Percentiles rank a stretch among this genome's conserved stretches.
These are phyloP conservation scores for Alternaria hordeiaustralica DNA, from an alignment of 2,329 filamentous ascomycete species.

Conservation along the genomic window DNA sequence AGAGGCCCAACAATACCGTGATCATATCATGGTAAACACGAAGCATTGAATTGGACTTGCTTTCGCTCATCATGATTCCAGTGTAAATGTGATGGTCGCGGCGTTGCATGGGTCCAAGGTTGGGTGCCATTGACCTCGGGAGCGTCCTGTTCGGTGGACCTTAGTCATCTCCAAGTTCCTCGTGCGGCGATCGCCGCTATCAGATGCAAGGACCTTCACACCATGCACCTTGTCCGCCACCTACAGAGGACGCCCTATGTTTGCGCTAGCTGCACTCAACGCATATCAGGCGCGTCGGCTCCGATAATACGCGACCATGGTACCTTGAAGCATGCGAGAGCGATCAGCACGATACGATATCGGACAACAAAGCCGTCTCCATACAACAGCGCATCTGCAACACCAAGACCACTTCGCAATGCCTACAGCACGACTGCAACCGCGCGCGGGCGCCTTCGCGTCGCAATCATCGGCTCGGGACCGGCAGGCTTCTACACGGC, in stretches of 20 bases:
- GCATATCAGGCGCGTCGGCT: conserved; percentile 9
- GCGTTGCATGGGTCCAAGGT: not conserved
- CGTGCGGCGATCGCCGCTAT: conserved; percentile 12
- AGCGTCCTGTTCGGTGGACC: not conserved
- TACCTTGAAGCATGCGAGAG: conserved; percentile 1
- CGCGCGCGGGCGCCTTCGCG: conserved; percentile 64
- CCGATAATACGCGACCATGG: not conserved
- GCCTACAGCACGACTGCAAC: conserved; percentile 32
- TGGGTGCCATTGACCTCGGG: not conserved
- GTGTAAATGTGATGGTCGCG: not conserved
- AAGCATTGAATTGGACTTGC: not conserved
- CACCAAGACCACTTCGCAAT: conserved; percentile 12
- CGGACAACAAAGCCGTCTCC: conserved; percentile 13
- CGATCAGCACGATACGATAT: conserved; percentile 5
- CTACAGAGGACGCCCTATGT: conserved; percentile 22
- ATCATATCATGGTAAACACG: not conserved
- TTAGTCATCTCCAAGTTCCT: conserved; percentile 24
- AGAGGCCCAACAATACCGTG: not conserved
- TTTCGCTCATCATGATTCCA: not conserved
- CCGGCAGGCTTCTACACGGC: conserved; percentile 96
- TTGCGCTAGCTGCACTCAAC: conserved; percentile 38
- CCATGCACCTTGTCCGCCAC: conserved; percentile 30
- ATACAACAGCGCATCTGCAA: not conserved
- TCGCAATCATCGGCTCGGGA: conserved; percentile 91
- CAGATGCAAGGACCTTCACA: conserved; percentile 20